Conservation (phyloP, 495 filamentous ascomycete genomes). For the Penicillium mononematosum region DNA sequence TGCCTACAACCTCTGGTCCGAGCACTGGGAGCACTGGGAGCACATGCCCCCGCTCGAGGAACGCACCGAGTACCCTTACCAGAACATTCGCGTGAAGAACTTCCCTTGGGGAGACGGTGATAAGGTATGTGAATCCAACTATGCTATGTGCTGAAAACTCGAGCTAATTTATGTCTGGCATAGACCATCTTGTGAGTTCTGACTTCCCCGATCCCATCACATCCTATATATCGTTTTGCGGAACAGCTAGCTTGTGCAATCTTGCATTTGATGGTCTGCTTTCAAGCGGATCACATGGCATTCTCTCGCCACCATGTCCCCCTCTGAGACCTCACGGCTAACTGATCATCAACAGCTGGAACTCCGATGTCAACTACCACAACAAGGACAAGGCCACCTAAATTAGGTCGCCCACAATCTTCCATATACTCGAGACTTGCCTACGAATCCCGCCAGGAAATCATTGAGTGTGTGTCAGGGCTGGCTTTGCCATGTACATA, state of each 20-base stretch:
- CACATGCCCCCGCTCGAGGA: constrained; percentile 88
- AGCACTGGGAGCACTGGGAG: constrained; percentile 94
- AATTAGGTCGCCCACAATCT: constrained; percentile 16
- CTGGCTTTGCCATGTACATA: constrained; percentile 29
- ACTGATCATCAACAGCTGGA: constrained; percentile 68
- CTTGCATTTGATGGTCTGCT: neutral
- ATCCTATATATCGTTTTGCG: neutral
- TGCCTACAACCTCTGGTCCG: constrained; percentile 84
- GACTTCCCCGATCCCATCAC: neutral
- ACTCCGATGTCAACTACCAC: constrained; percentile 91
- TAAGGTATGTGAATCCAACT: constrained; percentile 60
- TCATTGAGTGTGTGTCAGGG: constrained; percentile 10
- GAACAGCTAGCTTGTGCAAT: neutral
- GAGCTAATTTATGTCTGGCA: constrained; percentile 32
- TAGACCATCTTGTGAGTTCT: constrained; percentile 67
- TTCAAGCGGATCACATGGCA: neutral
- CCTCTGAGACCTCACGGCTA: constrained; percentile 16
- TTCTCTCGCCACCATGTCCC: neutral
- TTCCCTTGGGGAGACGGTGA: constrained; percentile 91
- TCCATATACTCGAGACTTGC: constrained; percentile 2
- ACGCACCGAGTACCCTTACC: constrained; percentile 84
- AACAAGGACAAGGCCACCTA: constrained; percentile 76
- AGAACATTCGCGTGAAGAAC: constrained; percentile 90
- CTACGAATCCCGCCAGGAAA: constrained; percentile 8
- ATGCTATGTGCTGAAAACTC: neutral